phyloP scores from a whole-genome alignment of 805 yeast genomes.

The Saturnispora gosingensis region DNA sequence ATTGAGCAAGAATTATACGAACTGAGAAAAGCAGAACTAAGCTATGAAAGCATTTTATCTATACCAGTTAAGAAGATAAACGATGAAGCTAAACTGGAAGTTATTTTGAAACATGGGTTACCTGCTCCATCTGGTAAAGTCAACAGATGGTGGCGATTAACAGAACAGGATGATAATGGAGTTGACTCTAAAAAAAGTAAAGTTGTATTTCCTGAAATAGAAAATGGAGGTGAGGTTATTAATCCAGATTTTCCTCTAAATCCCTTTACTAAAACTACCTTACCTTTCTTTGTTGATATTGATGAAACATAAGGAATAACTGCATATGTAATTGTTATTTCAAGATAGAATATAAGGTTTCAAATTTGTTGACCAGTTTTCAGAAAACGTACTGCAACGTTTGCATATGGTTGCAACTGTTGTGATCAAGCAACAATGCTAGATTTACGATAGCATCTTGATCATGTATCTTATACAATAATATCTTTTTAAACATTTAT shows the following conservation, averaged over 20 bases:
- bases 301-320: neutral
- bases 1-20: conserved; percentile 49
- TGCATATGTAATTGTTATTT: neutral
- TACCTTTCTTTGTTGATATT: conserved; percentile 37
- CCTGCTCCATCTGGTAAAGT: conserved; percentile 72
- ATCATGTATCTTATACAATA: too few species aligned
- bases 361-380: too few species aligned
- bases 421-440: too few species aligned
- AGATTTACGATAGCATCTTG: too few species aligned
- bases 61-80: conserved; percentile 6
- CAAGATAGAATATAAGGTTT: too few species aligned
- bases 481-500: too few species aligned
- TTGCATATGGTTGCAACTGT: too few species aligned
- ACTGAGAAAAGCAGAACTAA: conserved; percentile 33
- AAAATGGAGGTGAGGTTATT: conserved; percentile 33
- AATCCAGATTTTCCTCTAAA: conserved; percentile 66
- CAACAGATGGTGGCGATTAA: conserved; percentile 81
- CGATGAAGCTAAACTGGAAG: conserved; percentile 14
- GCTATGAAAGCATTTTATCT: conserved; percentile 17
- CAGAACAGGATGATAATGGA: neutral
- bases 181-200: conserved; percentile 41
- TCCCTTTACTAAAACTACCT: conserved; percentile 53
- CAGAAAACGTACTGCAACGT: too few species aligned
- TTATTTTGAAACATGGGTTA: conserved; percentile 32
- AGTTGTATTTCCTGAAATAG: conserved; percentile 43